Conservation (phyloP, 1,139 yeast species). For the Fermentozyma sake region DNA sequence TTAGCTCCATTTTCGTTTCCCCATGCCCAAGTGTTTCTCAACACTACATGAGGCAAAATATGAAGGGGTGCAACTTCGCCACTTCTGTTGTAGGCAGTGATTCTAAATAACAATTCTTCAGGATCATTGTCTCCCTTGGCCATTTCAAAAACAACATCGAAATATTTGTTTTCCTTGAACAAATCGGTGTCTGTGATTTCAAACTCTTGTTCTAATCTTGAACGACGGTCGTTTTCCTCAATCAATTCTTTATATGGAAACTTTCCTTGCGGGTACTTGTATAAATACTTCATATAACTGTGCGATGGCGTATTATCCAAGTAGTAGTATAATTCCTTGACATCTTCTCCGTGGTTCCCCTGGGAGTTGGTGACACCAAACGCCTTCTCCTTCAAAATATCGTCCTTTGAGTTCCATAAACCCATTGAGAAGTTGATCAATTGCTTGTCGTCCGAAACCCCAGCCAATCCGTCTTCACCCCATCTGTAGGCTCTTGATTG, state of each 20-base stretch:
- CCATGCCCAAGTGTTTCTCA: conserved; percentile 95
- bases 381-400: conserved; percentile 77
- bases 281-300: conserved; percentile 86
- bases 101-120: conserved; percentile 74
- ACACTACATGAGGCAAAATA: conserved; percentile 78
- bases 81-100: conserved; percentile 88
- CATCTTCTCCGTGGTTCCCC: conserved; percentile 96
- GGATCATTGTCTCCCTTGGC: conserved; percentile 84
- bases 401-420: conserved; percentile 90
- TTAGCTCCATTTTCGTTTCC: conserved; percentile 45
- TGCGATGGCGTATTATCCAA: conserved; percentile 93
- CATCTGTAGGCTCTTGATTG: conserved; percentile 82
- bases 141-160: conserved; percentile 87
- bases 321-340: conserved; percentile 75
- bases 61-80: conserved; percentile 84
- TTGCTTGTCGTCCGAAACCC: conserved; percentile 85
- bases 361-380: conserved; percentile 91
- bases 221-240: conserved; percentile 61
- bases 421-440: conserved; percentile 73
- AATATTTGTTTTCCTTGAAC: conserved; percentile 76
- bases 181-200: conserved; percentile 75
- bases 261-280: conserved; percentile 84
- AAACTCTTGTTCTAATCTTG: conserved; percentile 62
- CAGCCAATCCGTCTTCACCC: conserved; percentile 97
- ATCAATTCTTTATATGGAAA: conserved; percentile 81